Base-by-base conservation (phyloP, 768 basidiomycete species). In the Lyophyllum decastes region DNA sequence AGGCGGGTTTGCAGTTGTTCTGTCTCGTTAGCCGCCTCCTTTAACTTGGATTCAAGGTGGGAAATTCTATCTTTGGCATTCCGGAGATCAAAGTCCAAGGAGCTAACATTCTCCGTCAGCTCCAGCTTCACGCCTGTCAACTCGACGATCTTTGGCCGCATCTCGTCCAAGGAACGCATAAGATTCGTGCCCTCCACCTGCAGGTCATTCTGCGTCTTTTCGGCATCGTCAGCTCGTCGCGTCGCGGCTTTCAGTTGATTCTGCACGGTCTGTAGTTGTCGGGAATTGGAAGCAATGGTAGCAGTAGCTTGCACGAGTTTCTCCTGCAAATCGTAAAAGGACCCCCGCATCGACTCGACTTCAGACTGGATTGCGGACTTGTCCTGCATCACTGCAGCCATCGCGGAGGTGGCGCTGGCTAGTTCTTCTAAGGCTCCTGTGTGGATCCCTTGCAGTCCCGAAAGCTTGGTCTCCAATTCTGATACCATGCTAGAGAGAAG, bases 61-160 rank as follows among this genome's bases (percentile, higher is more conserved):
- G 79, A 77, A 53, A 89, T 89, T 43, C 76, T 72, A 5, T 71
- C 66, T 60, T 91, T 88, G 19, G 84, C 81, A 59, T 77, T 81
- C 38, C 76, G 76, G 57, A 90, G 61, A 9, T 78, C 75, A 51
- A 79, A 76, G 57, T 86, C 79, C 54, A 92, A 70, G 54, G 71
- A 69, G 60, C 83, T 84, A 45, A 85, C 75, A 64, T 83, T 84
- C 59, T 94, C 89, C 44, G 79, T 77, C 9, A 91, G 78, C 58
- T 89, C 83, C 14, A 90, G 73, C 68, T 88, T 91, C 59, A 78
- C 80, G 35, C 85, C 82, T 2, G 89, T 92, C 53, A 95, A 77
- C 67, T 92, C 87, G 21, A 93, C 86, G 60, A 94, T 86, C 75
- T 94, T 94, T 40, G 90, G 84, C 27, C 89, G 83, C 85, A 94